Evolutionary conservation across 23 red algal species (phyloP).

Genomic region (Gracilaria gracilis): DNA sequence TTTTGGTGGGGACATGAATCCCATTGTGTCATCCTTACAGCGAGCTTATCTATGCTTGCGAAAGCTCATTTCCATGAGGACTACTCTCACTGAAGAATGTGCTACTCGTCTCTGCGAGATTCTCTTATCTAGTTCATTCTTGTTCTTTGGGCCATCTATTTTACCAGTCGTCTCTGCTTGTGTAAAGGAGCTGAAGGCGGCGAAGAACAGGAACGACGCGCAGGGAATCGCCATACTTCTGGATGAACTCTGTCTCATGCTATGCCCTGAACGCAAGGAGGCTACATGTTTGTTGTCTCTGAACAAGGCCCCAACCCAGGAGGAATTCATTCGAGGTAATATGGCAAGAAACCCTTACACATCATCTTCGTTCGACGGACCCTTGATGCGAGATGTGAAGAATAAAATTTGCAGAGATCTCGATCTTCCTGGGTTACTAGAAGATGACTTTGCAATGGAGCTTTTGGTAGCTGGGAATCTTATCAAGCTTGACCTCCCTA

Average conservation of each 20-base stretch:
- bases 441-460: constrained; percentile 94
- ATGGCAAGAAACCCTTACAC: constrained; percentile 75
- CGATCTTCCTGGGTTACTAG: constrained; percentile 75
- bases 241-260: constrained; percentile 64
- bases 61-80: constrained; percentile 71
- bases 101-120: constrained; percentile 62
- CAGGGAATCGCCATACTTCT: constrained; percentile 67
- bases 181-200: constrained; percentile 61
- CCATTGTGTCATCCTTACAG: constrained; percentile 48
- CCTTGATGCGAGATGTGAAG: constrained; percentile 85
- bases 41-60: constrained; percentile 70
- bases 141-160: constrained; percentile 54
- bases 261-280: constrained; percentile 71
- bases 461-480: constrained; percentile 86
- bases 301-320: constrained; percentile 87
- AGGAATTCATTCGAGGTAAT: constrained; percentile 90
- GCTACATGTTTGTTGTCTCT: constrained; percentile 59
- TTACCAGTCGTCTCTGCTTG: constrained; percentile 51
- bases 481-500: constrained; percentile 77
- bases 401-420: constrained; percentile 88
- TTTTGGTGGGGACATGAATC: constrained; percentile 33
- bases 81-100: constrained; percentile 74
- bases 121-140: constrained; percentile 39
- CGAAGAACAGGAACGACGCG: constrained; percentile 50
- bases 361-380: constrained; percentile 65